Evolutionary conservation across 2,329 filamentous ascomycete genomes (phyloP), one percentile per base, ranked within the genome.

Genomic region (Penicillium sp.): DNA sequence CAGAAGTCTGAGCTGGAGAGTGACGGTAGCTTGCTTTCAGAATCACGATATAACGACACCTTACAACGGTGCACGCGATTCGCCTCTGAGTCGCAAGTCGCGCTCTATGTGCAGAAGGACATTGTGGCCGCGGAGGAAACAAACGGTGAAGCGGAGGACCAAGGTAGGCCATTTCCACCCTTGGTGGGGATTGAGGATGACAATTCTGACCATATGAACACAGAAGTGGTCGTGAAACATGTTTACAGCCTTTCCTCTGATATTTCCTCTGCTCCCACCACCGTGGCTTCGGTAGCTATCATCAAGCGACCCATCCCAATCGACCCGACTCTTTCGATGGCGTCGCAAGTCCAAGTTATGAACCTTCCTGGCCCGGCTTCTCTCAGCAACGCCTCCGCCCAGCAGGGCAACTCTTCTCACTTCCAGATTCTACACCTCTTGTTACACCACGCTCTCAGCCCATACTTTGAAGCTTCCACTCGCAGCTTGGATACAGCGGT

Each of bases 381-480:
- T 58, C 81, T 88, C 56, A 87, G 85, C 65, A 86, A 83, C 63
- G 79, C 83, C 48, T 81, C 85, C 57, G 82, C 86, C 63, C 86
- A 90, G 64, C 88, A 92, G 72, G 87, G 87, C 55, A 83, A 87
- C 53, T 81, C 87, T 24, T 80, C 88, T 52, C 92, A 93, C 3
- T 97, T 92, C 76, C 93, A 97, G 76, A 88, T 93, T 65, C 81
- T 99, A 58, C 92, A 97, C 77, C 91, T 93, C 55, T 84, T 96
- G 67, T 85, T 99, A 62, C 92, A 96, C 75, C 88, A 92, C 72
- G 92, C 90, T 63, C 81, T 99, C 70, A 91, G 91, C 66, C 94
- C 95, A 38, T 97, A 97, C 76, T 99, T 99, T 71, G 93, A 99
- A 79, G 93, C 92, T 65, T 95, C 92, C 73, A 95, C 92, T 55